Evolutionary conservation across 768 basidiomycete genomes (phyloP).

Genomic region (Lentinus brumalis): DNA sequence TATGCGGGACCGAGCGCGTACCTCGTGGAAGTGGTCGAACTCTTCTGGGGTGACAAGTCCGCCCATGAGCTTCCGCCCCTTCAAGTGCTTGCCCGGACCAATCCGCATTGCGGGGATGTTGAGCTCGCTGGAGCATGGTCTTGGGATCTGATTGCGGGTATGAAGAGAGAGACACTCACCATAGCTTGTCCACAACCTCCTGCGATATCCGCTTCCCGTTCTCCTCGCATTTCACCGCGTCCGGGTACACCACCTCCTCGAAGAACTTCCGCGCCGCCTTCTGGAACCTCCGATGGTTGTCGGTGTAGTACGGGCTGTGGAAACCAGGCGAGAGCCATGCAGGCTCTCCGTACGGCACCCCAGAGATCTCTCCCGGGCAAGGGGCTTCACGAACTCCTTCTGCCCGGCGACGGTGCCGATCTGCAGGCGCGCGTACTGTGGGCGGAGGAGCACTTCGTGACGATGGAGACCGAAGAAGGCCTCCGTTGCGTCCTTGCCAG

Average conservation of each 20-base stretch:
- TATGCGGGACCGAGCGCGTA: constrained; percentile 25
- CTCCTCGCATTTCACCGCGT: constrained; percentile 80
- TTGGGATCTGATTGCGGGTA: background rate
- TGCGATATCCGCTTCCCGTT: constrained; percentile 86
- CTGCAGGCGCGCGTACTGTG: constrained; percentile 71
- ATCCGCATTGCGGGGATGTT: constrained; percentile 89
- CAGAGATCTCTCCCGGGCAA: constrained; percentile 64
- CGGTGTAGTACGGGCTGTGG: constrained; percentile 77
- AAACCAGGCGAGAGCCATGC: constrained; percentile 74
- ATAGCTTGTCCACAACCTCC: constrained; percentile 81
- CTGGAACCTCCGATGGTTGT: constrained; percentile 75
- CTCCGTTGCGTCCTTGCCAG: constrained; percentile 75
- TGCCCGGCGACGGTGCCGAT: constrained; percentile 65
- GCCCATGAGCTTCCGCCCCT: constrained; percentile 74
- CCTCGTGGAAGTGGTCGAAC: constrained; percentile 95
- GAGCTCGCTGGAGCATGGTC: constrained; percentile 50
- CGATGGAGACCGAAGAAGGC: constrained; percentile 87
- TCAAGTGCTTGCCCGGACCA: constrained; percentile 86
- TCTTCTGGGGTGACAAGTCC: constrained; percentile 79
- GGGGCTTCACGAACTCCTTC: constrained; percentile 54
- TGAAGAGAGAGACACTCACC: constrained; percentile 47
- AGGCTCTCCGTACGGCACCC: constrained; percentile 85
- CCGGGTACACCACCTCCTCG: constrained; percentile 70
- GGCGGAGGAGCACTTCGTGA: constrained; percentile 73
- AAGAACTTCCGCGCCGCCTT: constrained; percentile 75